Conservation (phyloP, 78 protist genomes). For the Acrasis kona region DNA sequence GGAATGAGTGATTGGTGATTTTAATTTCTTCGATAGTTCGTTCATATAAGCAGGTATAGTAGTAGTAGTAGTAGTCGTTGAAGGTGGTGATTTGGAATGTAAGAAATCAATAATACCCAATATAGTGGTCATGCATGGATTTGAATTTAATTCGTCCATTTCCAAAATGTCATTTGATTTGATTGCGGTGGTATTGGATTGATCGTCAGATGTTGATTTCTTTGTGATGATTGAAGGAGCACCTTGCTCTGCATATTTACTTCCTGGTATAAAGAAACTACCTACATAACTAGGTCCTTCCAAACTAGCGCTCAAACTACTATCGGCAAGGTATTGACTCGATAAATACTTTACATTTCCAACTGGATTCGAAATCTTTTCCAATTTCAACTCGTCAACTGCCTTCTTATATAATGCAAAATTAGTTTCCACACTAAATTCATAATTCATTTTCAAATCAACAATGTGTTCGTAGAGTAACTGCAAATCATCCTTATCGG, state of each 20-base stretch:
- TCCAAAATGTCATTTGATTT: conserved; percentile 4
- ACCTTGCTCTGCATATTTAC: not conserved
- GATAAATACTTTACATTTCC: not conserved
- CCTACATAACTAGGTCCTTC: no score
- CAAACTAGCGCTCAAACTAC: not conserved
- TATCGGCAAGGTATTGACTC: not conserved
- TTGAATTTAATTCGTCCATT: conserved; percentile 14
- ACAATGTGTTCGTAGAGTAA: conserved; percentile 14
- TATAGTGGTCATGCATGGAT: conserved; percentile 17
- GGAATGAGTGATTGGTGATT: not conserved
- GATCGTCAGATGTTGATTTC: not conserved
- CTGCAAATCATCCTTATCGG: not conserved
- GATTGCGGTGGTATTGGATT: not conserved
- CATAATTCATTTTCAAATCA: not conserved
- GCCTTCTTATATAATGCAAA: not conserved
- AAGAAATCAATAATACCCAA: not conserved
- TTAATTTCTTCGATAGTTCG: not conserved
- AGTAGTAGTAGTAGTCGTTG: not conserved
- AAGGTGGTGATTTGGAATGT: not conserved
- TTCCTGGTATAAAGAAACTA: not conserved
- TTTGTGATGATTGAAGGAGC: not conserved
- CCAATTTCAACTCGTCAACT: not conserved
- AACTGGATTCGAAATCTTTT: not conserved
- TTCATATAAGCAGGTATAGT: conserved; percentile 4
- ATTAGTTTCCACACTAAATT: conserved; percentile 14